These are phyloP conservation scores for Paraphaeosphaeria sporulosa DNA, from an alignment of 2,329 filamentous ascomycete species.

Conservation along the genomic window DNA sequence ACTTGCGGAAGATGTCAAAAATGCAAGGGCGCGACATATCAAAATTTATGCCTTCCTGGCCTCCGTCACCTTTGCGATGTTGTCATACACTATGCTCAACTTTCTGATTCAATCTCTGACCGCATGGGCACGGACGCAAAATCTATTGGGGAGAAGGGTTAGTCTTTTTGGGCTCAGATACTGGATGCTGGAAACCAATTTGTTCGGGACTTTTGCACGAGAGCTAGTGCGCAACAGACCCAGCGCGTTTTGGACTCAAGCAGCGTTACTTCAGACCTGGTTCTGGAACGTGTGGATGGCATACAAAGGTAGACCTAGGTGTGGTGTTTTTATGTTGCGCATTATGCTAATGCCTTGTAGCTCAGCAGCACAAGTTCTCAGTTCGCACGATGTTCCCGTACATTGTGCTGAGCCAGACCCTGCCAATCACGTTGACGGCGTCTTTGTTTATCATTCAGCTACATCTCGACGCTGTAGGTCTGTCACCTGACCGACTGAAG, in stretches of 20 bases:
- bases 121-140: constrained; percentile 26
- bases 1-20: constrained; percentile 18
- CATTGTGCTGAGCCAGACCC: constrained; percentile 37
- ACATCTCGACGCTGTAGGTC: constrained; percentile 30
- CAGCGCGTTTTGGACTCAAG: constrained; percentile 37
- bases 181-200: constrained; percentile 38
- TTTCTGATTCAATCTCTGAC: constrained; percentile 38
- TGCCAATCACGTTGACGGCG: constrained; percentile 38
- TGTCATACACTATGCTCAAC: constrained; percentile 42
- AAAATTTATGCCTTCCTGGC: constrained; percentile 38
- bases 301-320: constrained; percentile 27
- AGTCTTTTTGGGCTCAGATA: constrained; percentile 17
- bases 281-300: constrained; percentile 42
- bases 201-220: constrained; percentile 39
- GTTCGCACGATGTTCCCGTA: constrained; percentile 27
- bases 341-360: constrained; percentile 19
- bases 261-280: constrained; percentile 36
- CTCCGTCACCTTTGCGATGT: constrained; percentile 34
- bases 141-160: constrained; percentile 5
- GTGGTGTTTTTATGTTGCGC: neutral
- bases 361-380: constrained; percentile 21
- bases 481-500: neutral
- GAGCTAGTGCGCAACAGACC: constrained; percentile 36
- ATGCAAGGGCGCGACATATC: constrained; percentile 32
- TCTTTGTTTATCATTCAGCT: constrained; percentile 38